These are phyloP conservation scores for Tetrahymena borealis DNA, from an alignment of 73 alveolate genomes.

Conservation along the genomic window DNA sequence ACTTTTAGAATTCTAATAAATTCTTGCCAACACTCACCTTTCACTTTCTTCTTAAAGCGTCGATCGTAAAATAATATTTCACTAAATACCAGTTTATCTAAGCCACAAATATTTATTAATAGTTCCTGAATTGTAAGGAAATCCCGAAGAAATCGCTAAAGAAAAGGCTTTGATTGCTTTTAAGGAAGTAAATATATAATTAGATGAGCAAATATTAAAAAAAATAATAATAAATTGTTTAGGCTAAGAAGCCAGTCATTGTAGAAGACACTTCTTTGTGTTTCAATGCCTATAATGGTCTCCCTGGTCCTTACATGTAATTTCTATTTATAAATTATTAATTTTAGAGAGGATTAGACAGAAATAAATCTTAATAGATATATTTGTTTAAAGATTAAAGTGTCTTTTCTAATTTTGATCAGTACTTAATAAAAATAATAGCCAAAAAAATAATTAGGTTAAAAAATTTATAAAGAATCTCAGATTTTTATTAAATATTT, in stretches of 20 bases:
- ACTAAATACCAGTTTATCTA: too few relatives aligned
- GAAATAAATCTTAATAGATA: too few relatives aligned
- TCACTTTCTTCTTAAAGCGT: slow-evolving; percentile 17
- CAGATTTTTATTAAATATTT: neutral
- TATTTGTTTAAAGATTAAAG: too few relatives aligned
- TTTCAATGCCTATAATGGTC: slow-evolving; percentile 86
- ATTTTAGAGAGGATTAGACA: too few relatives aligned
- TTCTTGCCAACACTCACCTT: slow-evolving; percentile 18
- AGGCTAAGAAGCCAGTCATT: slow-evolving; percentile 61
- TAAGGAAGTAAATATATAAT: slow-evolving; percentile 44
- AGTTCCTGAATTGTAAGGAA: slow-evolving; percentile 87
- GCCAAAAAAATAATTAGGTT: too few relatives aligned
- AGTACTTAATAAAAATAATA: too few relatives aligned
- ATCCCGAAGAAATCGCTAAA: slow-evolving; percentile 78
- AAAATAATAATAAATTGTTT: neutral
- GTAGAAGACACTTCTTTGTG: slow-evolving; percentile 90
- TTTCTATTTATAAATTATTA: too few relatives aligned
- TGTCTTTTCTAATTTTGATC: too few relatives aligned
- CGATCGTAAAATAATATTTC: slow-evolving; percentile 4
- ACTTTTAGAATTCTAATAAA: slow-evolving; percentile 20
- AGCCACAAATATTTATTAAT: too few relatives aligned
- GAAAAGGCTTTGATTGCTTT: slow-evolving; percentile 58
- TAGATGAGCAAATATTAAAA: neutral
- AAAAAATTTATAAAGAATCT: too few relatives aligned
- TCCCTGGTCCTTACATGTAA: slow-evolving; percentile 93